Percentiles rank a stretch among this genome's conserved stretches.
Evolutionary conservation across 2,329 filamentous ascomycete genomes (phyloP).

Genomic region (Cladophialophora chaetospira): DNA sequence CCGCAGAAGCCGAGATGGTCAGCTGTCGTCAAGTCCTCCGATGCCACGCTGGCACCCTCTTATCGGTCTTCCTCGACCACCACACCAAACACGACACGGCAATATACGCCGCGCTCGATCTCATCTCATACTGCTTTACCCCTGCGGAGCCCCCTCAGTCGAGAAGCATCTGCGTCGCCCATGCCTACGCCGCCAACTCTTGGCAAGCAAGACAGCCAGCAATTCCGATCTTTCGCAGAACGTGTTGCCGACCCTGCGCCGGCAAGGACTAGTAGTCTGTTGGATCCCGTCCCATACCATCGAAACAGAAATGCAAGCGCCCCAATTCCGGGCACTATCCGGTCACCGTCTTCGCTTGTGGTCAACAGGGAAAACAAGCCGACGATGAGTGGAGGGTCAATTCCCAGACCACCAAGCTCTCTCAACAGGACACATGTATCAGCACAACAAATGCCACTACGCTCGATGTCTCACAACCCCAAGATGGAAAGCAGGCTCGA

Average conservation of each 20-base stretch:
- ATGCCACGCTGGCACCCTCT: constrained; percentile 38
- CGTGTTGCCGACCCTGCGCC: constrained; percentile 29
- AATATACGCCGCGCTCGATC: constrained; percentile 36
- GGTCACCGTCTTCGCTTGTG: constrained; percentile 32
- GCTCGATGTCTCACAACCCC: constrained; percentile 19
- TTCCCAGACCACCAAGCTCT: constrained; percentile 27
- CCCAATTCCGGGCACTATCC: constrained; percentile 28
- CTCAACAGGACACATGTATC: constrained; percentile 25
- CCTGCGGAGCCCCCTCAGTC: constrained; percentile 44
- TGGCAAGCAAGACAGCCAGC: constrained; percentile 23
- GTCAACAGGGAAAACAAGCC: constrained; percentile 26
- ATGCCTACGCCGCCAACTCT: constrained; percentile 31
- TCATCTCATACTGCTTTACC: constrained; percentile 45
- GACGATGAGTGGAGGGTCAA: constrained; percentile 18
- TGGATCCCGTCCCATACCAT: constrained; percentile 34
- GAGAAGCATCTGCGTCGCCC: constrained; percentile 47
- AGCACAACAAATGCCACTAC: constrained; percentile 21
- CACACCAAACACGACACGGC: constrained; percentile 21
- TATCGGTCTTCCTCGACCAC: constrained; percentile 30
- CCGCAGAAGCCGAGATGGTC: constrained; percentile 73
- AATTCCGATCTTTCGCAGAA: constrained; percentile 33
- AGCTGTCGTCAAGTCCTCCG: constrained; percentile 62
- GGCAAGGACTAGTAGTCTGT: constrained; percentile 21
- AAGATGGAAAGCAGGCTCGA: constrained; percentile 13
- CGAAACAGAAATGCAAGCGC: constrained; percentile 25